phyloP scores from a whole-genome alignment of 176 grass and related monocot genomes.

The Neostapfia colusana region DNA sequence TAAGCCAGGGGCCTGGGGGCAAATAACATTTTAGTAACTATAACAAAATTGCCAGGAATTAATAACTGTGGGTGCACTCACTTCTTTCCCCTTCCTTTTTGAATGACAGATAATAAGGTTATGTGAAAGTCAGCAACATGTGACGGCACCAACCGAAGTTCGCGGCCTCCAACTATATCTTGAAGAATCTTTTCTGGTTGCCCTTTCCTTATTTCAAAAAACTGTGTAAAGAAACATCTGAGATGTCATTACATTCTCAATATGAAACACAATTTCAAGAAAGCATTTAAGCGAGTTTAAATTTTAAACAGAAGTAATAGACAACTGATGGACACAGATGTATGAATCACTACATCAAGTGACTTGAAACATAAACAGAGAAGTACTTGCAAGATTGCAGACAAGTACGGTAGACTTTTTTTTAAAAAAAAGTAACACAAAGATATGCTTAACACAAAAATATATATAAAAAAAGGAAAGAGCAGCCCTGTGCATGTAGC shows the following conservation, averaged over 20 bases:
- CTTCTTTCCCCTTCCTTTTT: slow-evolving; percentile 58
- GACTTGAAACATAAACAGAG: not conserved
- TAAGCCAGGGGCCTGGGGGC: slow-evolving; percentile 51
- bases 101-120: slow-evolving; percentile 69
- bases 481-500: too few species aligned
- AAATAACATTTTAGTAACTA: slow-evolving; percentile 34
- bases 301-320: slow-evolving; percentile 34
- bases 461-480: too few species aligned
- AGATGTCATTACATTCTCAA: slow-evolving; percentile 27
- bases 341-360: not conserved
- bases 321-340: not conserved
- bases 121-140: slow-evolving; percentile 62
- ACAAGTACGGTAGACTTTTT: too few species aligned
- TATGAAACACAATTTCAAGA: slow-evolving; percentile 20
- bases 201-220: slow-evolving; percentile 76
- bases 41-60: slow-evolving; percentile 22
- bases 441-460: too few species aligned
- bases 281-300: slow-evolving; percentile 4
- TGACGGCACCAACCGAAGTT: slow-evolving; percentile 49
- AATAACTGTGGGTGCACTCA: slow-evolving; percentile 40
- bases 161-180: slow-evolving; percentile 64
- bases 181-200: slow-evolving; percentile 70
- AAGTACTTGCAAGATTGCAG: not conserved
- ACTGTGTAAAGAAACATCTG: slow-evolving; percentile 36
- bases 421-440: too few species aligned